A percentile compares a stretch with the other conserved stretches of the same genome.
Evolutionary conservation across 2,329 filamentous ascomycete species (phyloP).

Genomic region (Claviceps pusilla): DNA sequence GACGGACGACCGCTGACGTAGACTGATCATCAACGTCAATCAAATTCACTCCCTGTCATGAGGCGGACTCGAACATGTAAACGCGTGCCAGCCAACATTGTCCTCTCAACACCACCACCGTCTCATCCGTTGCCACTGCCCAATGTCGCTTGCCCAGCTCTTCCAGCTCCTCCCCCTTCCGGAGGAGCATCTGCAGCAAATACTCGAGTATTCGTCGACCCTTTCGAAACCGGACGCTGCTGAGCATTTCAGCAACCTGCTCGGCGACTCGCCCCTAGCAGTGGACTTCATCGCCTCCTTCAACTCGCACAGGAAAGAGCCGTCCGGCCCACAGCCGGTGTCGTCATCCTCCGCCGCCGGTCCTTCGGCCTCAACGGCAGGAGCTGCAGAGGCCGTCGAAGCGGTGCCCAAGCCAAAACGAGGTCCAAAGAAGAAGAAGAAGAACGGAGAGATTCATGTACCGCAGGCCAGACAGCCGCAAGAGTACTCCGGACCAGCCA

Average conservation of each 20-base stretch:
- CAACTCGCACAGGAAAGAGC: conserved; percentile 48
- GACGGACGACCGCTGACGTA: not conserved
- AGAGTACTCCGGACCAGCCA: conserved; percentile 49
- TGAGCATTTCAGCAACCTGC: conserved; percentile 72
- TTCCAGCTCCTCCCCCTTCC: conserved; percentile 71
- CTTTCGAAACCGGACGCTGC: conserved; percentile 65
- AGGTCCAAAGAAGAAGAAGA: conserved; percentile 44
- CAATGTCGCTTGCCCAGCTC: conserved; percentile 51
- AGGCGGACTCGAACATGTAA: not conserved
- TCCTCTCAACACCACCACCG: not conserved
- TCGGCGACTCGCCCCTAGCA: conserved; percentile 68
- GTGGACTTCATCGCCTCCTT: conserved; percentile 69
- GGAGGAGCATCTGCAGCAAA: conserved; percentile 67
- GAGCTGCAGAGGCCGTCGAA: conserved; percentile 16
- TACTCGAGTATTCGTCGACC: conserved; percentile 66
- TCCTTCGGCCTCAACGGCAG: not conserved
- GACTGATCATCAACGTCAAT: too few species aligned
- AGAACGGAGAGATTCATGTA: conserved; percentile 45
- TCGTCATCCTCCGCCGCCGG: conserved; percentile 4
- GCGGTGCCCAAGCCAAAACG: conserved; percentile 34
- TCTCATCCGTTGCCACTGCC: not conserved
- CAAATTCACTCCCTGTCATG: not conserved
- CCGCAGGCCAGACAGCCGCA: conserved; percentile 44
- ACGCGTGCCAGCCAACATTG: not conserved
- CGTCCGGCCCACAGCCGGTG: conserved; percentile 3